Evolutionary conservation across 106 monocot species (phyloP), one percentile per base, ranked within the genome.

Genomic region (Acanthochlamys bracteata): DNA sequence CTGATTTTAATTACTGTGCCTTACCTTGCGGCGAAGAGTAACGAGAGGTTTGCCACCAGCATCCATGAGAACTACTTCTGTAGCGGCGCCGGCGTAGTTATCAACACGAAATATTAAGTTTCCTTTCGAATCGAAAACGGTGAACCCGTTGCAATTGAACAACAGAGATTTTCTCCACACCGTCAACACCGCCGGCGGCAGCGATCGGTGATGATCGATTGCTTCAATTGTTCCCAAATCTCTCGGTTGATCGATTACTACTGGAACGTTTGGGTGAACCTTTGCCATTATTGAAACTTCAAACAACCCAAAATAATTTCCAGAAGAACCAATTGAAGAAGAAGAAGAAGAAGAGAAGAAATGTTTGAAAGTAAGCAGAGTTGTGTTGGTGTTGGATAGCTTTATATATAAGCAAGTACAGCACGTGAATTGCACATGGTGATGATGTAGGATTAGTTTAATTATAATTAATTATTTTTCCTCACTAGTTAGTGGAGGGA

Each of bases 51-150:
- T 74, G 17, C 87, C 87, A 65, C 40, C 56, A 13, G 78, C 71
- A 60, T 87, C 83, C 87, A 87, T 87, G 77, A 87, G 87, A 20
- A 87, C 71, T 45, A 87, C 42, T 60, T 83, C 83, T 23, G 66
- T 51, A 16, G 43, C 70, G 8, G 24, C 40, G 1, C 53, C 22
- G 25, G 73, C 22, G 68, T 87, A 87, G 77, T 77, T 83, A 25
- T 87, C 87, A 51, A 87, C 86, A 2, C 86, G 82, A 47, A 67
- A 86, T 4, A 61, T 67, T 45, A 86, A 71, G 42, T 69, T 65
- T 3, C 85, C 85, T 12, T 53, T 59, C 2, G 64, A 49, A 46
- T 85, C 81, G 64, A 66, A 85, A 11, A 85, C 85, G 11, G 80
- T 79, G 80, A 85, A 85, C 2, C 85, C 85, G 43, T 47, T 59